Conservation (phyloP, 345 rosid species). For the Brassica napus region Da-Ae NC_063443.1:14901501-14902000, state of each 20-base stretch:
- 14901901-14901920: conserved; percentile 15
- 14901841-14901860: background rate
- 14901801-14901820: background rate
- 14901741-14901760: background rate
- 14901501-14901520: background rate
- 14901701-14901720: background rate
- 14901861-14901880: background rate
- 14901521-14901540: conserved; percentile 7
- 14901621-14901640: background rate
- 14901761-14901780: background rate
- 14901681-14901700: background rate
- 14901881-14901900: conserved; percentile 2
- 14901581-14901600: too few relatives aligned
- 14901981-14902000: background rate
- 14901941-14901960: background rate
- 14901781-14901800: background rate
- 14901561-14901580: conserved; percentile 12
- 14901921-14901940: conserved; percentile 12
- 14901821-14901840: background rate
- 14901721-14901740: background rate
- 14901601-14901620: too few relatives aligned
- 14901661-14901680: background rate
- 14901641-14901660: background rate
- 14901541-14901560: conserved; percentile 4
- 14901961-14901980: background rate